Percentiles rank a stretch among this genome's conserved stretches.
phyloP scores from a whole-genome alignment of 1,139 yeast genomes.

The Kurtzmaniella natalensis region DNA sequence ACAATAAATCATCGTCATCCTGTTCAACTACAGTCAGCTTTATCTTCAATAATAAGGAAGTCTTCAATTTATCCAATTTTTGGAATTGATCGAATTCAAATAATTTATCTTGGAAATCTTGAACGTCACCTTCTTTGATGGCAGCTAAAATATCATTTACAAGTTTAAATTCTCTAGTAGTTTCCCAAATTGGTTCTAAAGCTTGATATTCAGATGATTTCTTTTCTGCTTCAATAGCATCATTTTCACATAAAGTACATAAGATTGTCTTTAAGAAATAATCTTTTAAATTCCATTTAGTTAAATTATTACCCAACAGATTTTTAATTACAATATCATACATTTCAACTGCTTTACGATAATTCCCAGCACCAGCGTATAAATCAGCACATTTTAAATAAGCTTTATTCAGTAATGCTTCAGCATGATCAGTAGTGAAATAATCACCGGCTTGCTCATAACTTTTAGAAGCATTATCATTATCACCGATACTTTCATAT shows the following conservation, averaged over 20 bases:
- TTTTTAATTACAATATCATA: slow-evolving; percentile 77
- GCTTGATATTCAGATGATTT: slow-evolving; percentile 58
- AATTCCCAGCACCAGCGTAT: slow-evolving; percentile 71
- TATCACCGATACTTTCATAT: slow-evolving; percentile 70
- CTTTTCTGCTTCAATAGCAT: slow-evolving; percentile 79
- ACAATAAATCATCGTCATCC: slow-evolving; percentile 68
- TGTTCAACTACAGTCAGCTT: slow-evolving; percentile 71
- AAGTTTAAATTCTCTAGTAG: slow-evolving; percentile 75
- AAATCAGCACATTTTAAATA: slow-evolving; percentile 87
- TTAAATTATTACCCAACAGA: slow-evolving; percentile 67
- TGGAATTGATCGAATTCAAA: slow-evolving; percentile 84
- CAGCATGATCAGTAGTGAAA: slow-evolving; percentile 91
- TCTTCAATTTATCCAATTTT: slow-evolving; percentile 88
- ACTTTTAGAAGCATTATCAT: slow-evolving; percentile 63
- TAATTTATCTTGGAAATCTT: slow-evolving; percentile 68
- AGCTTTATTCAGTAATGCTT: slow-evolving; percentile 85
- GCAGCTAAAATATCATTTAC: slow-evolving; percentile 63
- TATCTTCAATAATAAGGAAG: slow-evolving; percentile 77
- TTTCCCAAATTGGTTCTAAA: slow-evolving; percentile 75
- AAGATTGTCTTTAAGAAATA: slow-evolving; percentile 80
- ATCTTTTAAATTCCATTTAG: slow-evolving; percentile 91
- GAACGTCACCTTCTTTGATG: slow-evolving; percentile 75
- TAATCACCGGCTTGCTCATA: slow-evolving; percentile 96
- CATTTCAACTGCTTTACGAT: slow-evolving; percentile 66
- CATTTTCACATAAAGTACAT: slow-evolving; percentile 79